Evolutionary conservation across 1,284 basidiomycete genomes (phyloP).

Genomic region (Ganoderma resinaceum): DNA sequence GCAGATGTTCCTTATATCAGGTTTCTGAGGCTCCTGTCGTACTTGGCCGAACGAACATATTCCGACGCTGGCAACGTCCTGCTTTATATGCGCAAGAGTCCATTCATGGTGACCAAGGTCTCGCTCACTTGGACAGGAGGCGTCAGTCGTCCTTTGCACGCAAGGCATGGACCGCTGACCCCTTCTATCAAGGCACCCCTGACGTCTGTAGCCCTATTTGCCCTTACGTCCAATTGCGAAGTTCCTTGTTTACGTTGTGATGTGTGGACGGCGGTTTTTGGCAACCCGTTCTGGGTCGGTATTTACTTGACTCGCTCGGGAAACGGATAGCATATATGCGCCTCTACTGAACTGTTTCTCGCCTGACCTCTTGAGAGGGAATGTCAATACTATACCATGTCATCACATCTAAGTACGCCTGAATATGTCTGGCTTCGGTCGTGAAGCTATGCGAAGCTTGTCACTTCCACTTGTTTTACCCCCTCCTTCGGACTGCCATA

Average conservation of each 20-base stretch:
- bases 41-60: neutral
- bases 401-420: neutral
- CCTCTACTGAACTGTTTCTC: neutral
- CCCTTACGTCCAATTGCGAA: neutral
- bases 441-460: neutral
- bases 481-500: neutral
- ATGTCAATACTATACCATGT: neutral
- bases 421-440: neutral
- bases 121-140: neutral
- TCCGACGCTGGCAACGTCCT: too few relatives aligned
- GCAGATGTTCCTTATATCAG: conserved; percentile 34
- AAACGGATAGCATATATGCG: neutral
- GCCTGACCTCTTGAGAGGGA: neutral
- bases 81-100: neutral
- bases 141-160: neutral
- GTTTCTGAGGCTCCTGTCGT: neutral
- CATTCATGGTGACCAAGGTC: neutral
- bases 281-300: neutral
- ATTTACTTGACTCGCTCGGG: too few relatives aligned
- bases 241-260: neutral
- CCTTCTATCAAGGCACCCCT: neutral
- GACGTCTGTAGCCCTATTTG: neutral
- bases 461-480: neutral
- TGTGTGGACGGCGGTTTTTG: neutral
- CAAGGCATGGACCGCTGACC: neutral